Evolutionary conservation across 2,329 filamentous ascomycete species (phyloP), one percentile per base, ranked within the genome.

Genomic region (Aspergillus viridinutans): DNA sequence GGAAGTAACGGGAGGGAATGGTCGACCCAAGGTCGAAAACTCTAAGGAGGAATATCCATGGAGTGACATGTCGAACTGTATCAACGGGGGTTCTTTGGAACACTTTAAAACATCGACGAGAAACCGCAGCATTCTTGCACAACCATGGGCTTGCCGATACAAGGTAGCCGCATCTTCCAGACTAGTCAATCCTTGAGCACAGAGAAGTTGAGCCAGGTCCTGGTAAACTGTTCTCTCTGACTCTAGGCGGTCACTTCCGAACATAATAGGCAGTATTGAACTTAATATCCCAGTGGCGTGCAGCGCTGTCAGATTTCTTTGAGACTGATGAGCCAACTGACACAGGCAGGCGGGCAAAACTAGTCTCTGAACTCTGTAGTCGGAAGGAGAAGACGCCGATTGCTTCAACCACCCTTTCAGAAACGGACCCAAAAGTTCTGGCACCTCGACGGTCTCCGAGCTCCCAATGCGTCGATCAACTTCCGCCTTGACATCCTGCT

Each of bases 31-130:
- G n/a, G 86, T 92, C 7, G 91, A 85, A 28, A 99, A 80, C 71
- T 99, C 95, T 60, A 97, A 84, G 0, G 94, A 96, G 14, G 90
- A 90, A 73, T 91, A 93, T 0, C 95, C 95, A 71, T 92, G 83
- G 17, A 91, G 78, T 1, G 92, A 94, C 23, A 99, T 80, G 71
- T 99, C 94, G 73, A 99, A 97, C 65, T 97, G 92, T 64, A 99
- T 89, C 71, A 90, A 92, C 0, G 92, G 85, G 5, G 94, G 91
- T 14, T 86, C 84, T 62, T 88, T 86, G 58, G 93, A 91, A 50
- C 81, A 81, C 61, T 86, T 85, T 62, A 95, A 84, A 70, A 90
- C 88, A 53, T 86, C 82, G 21, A 96, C 78, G 6, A 90, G 78
- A 67, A 96, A 94, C 51, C 88, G 83, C 12, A 90, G 80, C 38